Evolutionary conservation across 2,329 filamentous ascomycete species (phyloP).

Genomic region (Fusarium algeriense): DNA sequence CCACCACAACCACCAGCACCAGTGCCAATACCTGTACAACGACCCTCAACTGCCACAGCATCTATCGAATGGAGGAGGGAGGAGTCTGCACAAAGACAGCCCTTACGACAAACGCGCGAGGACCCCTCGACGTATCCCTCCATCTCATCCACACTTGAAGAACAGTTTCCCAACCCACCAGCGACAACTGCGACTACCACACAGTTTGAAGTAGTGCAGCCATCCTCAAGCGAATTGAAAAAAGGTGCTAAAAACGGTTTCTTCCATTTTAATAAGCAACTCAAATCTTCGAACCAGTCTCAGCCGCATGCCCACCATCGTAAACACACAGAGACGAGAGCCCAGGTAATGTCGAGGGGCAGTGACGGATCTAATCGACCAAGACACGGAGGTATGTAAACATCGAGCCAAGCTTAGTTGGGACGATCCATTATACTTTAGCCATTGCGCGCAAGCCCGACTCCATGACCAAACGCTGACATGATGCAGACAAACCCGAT

Average conservation of each 20-base stretch:
- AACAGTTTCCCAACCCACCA: constrained; percentile 37
- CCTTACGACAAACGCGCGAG: constrained; percentile 45
- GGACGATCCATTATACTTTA: constrained; percentile 35
- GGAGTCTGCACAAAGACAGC: constrained; percentile 44
- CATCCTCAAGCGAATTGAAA: constrained; percentile 53
- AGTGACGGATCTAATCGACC: constrained; percentile 49
- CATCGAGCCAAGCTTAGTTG: constrained; percentile 30
- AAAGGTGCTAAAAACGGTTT: constrained; percentile 63
- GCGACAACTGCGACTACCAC: constrained; percentile 34
- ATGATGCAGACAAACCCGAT: constrained; percentile 40
- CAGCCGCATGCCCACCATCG: constrained; percentile 41
- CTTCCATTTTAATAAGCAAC: constrained; percentile 64
- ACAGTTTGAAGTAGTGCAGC: constrained; percentile 25
- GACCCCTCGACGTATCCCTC: constrained; percentile 46
- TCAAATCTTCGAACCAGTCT: constrained; percentile 56
- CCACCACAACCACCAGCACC: background rate
- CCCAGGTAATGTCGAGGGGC: constrained; percentile 55
- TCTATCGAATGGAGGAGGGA: constrained; percentile 34
- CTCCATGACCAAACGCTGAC: constrained; percentile 40
- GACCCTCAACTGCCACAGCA: constrained; percentile 33
- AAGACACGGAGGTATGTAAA: constrained; percentile 53
- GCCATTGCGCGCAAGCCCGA: constrained; percentile 20
- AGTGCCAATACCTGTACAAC: constrained; percentile 9
- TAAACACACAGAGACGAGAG: constrained; percentile 53
- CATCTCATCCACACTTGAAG: constrained; percentile 45